These are phyloP conservation scores for Dactylellina parvicollis DNA, from an alignment of 2,329 filamentous ascomycete species.

Conservation along the genomic window DNA sequence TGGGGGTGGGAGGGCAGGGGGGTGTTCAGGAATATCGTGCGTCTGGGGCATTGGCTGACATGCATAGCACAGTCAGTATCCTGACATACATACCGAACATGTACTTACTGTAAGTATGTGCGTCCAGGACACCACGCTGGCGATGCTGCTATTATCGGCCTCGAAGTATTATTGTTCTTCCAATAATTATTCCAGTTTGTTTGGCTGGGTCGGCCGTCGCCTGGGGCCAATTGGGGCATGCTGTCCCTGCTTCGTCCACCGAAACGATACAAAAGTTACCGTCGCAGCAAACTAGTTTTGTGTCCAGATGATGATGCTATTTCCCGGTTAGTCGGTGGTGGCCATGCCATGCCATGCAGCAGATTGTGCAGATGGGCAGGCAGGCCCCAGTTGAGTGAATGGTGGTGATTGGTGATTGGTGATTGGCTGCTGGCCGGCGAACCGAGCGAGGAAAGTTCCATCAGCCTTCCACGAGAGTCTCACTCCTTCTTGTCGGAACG, in stretches of 20 bases:
- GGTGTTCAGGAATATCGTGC: neutral
- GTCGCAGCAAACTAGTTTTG: conserved; percentile 27
- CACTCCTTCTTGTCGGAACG: conserved; percentile 3
- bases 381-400: too few relatives aligned
- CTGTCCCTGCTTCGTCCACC: neutral
- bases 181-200: neutral
- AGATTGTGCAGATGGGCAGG: too few relatives aligned
- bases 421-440: conserved; percentile 8
- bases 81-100: conserved; percentile 30
- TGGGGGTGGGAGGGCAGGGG: conserved; percentile 12
- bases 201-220: too few relatives aligned
- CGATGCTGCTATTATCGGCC: neutral
- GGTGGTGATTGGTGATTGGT: too few relatives aligned
- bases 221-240: too few relatives aligned
- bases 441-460: conserved; percentile 42
- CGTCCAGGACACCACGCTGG: too few relatives aligned
- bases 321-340: too few relatives aligned
- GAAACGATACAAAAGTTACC: conserved; percentile 34
- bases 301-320: neutral
- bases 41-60: neutral
- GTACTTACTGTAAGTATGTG: too few relatives aligned
- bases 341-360: too few relatives aligned
- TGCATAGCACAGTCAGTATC: neutral
- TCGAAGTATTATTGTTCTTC: too few relatives aligned
- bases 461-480: conserved; percentile 21